These are phyloP conservation scores for Periglandula ipomoeae DNA, from an alignment of 2,329 filamentous ascomycete genomes.

Conservation along the genomic window DNA sequence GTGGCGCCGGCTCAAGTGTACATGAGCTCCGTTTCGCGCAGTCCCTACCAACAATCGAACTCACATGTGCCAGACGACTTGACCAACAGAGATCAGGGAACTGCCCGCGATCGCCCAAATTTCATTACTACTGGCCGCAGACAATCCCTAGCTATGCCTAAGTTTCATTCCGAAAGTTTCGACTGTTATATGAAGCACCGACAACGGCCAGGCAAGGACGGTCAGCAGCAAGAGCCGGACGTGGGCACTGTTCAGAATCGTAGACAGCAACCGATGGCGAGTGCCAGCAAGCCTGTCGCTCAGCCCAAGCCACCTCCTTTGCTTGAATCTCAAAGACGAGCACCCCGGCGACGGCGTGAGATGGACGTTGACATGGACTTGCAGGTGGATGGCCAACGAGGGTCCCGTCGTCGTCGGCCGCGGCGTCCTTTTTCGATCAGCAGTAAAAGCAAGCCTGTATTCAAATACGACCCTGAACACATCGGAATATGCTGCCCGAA, in stretches of 20 bases:
- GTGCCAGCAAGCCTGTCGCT: background rate
- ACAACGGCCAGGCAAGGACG: background rate
- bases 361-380: background rate
- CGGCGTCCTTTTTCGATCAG: background rate
- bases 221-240: background rate
- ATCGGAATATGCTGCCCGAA: conserved; percentile 18
- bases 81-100: background rate
- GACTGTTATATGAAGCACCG: background rate
- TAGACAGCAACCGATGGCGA: background rate
- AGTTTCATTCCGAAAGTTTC: background rate
- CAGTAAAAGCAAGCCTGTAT: background rate
- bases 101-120: conserved; percentile 5
- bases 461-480: conserved; percentile 13
- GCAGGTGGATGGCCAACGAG: background rate
- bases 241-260: background rate
- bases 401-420: background rate
- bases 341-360: background rate
- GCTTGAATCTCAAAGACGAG: background rate
- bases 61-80: background rate
- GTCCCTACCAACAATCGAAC: conserved; percentile 4
- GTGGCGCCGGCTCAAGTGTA: background rate
- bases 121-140: conserved; percentile 9
- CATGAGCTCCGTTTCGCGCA: conserved; percentile 1
- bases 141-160: conserved; percentile 9
- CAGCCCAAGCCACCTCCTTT: too few relatives aligned